Conservation (phyloP, 2,329 filamentous ascomycete genomes). For the Furcasterigmium sp. region DNA sequence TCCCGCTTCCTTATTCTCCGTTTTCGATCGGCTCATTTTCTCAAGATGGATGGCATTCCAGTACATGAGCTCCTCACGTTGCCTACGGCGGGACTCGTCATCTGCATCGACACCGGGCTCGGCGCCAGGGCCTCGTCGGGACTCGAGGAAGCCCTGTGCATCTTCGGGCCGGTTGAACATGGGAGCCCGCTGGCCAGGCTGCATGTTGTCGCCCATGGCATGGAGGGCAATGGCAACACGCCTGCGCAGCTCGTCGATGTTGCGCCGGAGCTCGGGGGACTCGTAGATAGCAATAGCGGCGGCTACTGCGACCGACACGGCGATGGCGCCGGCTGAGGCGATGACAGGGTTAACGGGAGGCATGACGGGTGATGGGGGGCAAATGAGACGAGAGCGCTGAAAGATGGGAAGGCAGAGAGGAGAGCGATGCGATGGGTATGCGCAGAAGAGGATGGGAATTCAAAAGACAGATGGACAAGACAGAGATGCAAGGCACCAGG, state of each 20-base stretch:
- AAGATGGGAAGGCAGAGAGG: neutral
- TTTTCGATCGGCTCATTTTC: slow-evolving; percentile 29
- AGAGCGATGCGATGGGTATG: neutral
- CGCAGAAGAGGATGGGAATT: neutral
- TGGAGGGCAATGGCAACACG: slow-evolving; percentile 57
- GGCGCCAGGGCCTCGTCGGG: slow-evolving; percentile 33
- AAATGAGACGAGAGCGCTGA: neutral
- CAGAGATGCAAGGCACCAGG: neutral
- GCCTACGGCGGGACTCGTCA: slow-evolving; percentile 53
- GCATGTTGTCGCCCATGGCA: slow-evolving; percentile 52
- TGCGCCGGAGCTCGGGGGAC: slow-evolving; percentile 56
- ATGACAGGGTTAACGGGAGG: slow-evolving; percentile 51
- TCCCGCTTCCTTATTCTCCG: slow-evolving; percentile 17
- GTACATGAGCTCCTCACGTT: slow-evolving; percentile 60
- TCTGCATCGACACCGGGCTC: slow-evolving; percentile 54
- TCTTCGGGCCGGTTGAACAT: slow-evolving; percentile 63
- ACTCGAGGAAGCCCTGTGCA: slow-evolving; percentile 57
- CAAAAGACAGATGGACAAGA: neutral
- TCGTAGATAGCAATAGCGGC: slow-evolving; percentile 59
- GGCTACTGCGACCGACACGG: slow-evolving; percentile 51
- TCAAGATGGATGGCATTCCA: slow-evolving; percentile 55
- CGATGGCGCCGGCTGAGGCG: slow-evolving; percentile 53
- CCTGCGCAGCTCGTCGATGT: slow-evolving; percentile 55
- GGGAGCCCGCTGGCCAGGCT: slow-evolving; percentile 41
- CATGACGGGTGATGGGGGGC: slow-evolving; percentile 29